Evolutionary conservation across 2,329 filamentous ascomycete genomes (phyloP), one percentile per base, ranked within the genome.

Genomic region (Leptographium wingfieldii): DNA sequence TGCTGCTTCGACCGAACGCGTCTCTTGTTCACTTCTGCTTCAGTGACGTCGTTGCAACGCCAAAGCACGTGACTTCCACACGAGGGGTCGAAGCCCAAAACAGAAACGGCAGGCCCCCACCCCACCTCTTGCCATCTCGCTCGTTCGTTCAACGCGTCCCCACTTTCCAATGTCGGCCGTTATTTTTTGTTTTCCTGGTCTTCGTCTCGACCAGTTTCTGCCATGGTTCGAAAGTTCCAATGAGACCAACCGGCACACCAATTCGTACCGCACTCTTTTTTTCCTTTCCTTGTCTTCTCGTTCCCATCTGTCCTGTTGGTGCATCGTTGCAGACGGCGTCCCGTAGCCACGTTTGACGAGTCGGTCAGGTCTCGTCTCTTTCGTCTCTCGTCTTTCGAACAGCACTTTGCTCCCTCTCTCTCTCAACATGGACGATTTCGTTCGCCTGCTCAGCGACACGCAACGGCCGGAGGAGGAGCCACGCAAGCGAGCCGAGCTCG

Each of bases 401-500:
- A 22, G 22, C 22, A 22, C 22, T 22, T 22, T 22, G 22, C 22
- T 22, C 22, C 22, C 2, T 35, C 33, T 35, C 33, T 35, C 9
- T 2, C 33, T 35, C 14, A 29, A 69, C 68, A 96, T 96, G 91
- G 92, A 96, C 81, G 87, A 95, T 78, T 84, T 99, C 73, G 85
- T 94, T 68, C 85, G 86, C 73, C 82, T 97, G 72, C 85, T 99
- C 65, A 84, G 87, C 68, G 90, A 91, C 74, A 95, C 92, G 56
- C 90, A 95, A 76, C 85, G 86, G 64, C 69, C 88, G 62, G 83
- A 85, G 61, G 86, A 92, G 72, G 84, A 76, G 59, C 85, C 87
- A 60, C 87, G 92, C 72, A 91, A 89, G 71, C 84, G 88, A 71
- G 94, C 94, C 67, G 94, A 99, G 76, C 79, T 86, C 69, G 88